These are phyloP conservation scores for Ganoderma lingzhi DNA, from an alignment of 1,284 basidiomycete genomes.

Conservation along the genomic window DNA sequence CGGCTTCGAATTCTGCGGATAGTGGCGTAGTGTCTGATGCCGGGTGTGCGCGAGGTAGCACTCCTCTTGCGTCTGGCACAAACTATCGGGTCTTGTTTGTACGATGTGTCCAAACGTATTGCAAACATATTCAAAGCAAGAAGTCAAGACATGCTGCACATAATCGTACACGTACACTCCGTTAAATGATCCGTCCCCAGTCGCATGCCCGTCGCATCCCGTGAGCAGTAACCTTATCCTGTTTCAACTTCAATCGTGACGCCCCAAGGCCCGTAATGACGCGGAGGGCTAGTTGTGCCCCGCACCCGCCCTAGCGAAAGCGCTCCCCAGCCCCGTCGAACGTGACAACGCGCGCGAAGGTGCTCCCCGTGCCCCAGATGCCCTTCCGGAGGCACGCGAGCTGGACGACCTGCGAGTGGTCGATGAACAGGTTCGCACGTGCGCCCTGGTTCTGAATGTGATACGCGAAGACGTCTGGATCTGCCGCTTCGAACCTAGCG, in stretches of 20 bases:
- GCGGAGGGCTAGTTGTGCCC: constrained; percentile 23
- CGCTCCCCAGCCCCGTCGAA: constrained; percentile 39
- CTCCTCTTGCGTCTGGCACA: neutral
- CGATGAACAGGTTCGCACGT: constrained; percentile 54
- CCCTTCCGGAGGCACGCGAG: constrained; percentile 54
- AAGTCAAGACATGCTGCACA: neutral
- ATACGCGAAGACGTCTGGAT: constrained; percentile 51
- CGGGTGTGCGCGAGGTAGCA: neutral
- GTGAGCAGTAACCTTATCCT: neutral
- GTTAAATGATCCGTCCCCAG: neutral
- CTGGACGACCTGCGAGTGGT: constrained; percentile 57
- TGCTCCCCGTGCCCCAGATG: constrained; percentile 55
- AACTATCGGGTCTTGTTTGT: neutral
- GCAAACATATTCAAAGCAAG: constrained; percentile 14
- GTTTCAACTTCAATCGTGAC: neutral
- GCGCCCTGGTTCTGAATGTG: constrained; percentile 56
- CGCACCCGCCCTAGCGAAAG: constrained; percentile 27
- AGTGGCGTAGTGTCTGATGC: neutral
- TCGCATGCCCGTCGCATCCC: too few species aligned
- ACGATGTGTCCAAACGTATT: neutral
- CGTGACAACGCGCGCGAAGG: constrained; percentile 48
- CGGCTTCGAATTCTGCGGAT: constrained; percentile 57
- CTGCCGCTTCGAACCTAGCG: constrained; percentile 52
- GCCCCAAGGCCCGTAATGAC: constrained; percentile 12
- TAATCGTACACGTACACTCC: constrained; percentile 7